Conservation (phyloP, 148 eudicot genomes). For the Selenicereus undatus region DNA sequence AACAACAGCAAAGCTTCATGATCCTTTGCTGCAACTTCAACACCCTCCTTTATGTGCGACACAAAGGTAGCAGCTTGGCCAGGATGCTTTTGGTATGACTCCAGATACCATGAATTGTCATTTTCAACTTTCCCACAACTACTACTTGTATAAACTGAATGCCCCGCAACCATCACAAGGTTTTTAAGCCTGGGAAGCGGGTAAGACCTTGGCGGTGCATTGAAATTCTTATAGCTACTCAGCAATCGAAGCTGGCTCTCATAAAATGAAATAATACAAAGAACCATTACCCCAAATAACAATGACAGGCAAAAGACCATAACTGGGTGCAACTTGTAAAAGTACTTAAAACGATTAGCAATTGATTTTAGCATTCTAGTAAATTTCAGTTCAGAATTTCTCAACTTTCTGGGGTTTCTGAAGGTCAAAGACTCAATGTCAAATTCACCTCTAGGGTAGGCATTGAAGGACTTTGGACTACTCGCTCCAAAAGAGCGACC, state of each 20-base stretch:
- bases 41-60: conserved; percentile 73
- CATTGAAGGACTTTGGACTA: conserved; percentile 68
- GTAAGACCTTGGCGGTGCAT: conserved; percentile 28
- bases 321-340: conserved; percentile 61
- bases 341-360: conserved; percentile 38
- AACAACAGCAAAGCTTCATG: conserved; percentile 72
- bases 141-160: conserved; percentile 92
- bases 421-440: conserved; percentile 73
- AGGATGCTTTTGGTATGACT: conserved; percentile 84
- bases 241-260: conserved; percentile 31
- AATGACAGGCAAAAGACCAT: conserved; percentile 44
- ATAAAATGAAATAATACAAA: conserved; percentile 42
- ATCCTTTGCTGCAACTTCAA: conserved; percentile 64
- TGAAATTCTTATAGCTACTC: conserved; percentile 31
- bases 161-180: conserved; percentile 99
- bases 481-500: conserved; percentile 48
- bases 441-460: conserved; percentile 71
- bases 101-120: conserved; percentile 92
- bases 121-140: conserved; percentile 74
- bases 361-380: conserved; percentile 55
- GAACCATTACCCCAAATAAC: conserved; percentile 46
- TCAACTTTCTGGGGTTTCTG: conserved; percentile 49
- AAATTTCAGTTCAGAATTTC: conserved; percentile 33
- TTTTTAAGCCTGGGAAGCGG: conserved; percentile 63
- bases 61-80: conserved; percentile 95